Percentiles rank a stretch among this genome's conserved stretches.
Evolutionary conservation across 352 stramenopile genomes (phyloP).

Genomic region (Elongisporangium anandrum): DNA sequence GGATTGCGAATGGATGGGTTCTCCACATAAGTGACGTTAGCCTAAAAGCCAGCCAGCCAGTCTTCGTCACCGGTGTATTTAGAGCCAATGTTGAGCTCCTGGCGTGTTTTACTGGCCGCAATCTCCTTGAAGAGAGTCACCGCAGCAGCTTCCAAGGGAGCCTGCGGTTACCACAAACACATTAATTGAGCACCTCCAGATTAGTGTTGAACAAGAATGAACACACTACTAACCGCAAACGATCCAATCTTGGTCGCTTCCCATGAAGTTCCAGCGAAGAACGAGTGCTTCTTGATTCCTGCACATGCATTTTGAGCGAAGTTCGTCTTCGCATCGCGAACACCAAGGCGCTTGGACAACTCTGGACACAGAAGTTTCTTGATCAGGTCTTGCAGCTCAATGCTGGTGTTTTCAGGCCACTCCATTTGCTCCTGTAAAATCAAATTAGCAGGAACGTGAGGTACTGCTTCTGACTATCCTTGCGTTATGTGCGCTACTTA

Average conservation of each 20-base stretch:
- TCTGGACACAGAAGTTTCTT: constrained; percentile 55
- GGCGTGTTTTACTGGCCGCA: constrained; percentile 30
- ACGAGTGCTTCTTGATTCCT: constrained; percentile 74
- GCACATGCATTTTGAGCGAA: constrained; percentile 47
- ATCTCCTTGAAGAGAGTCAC: constrained; percentile 73
- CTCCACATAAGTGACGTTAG: neutral
- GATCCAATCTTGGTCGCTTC: constrained; percentile 76
- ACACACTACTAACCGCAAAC: constrained; percentile 51
- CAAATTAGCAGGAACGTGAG: neutral
- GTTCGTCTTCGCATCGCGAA: constrained; percentile 37
- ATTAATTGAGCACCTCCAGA: constrained; percentile 1
- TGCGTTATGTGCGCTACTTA: constrained; percentile 11
- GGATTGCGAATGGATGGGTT: neutral
- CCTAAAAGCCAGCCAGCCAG: constrained; percentile 76
- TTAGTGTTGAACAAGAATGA: neutral
- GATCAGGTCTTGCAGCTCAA: constrained; percentile 74
- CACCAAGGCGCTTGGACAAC: constrained; percentile 48
- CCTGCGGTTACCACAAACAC: constrained; percentile 25
- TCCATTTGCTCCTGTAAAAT: constrained; percentile 42
- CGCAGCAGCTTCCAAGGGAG: constrained; percentile 68
- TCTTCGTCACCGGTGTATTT: constrained; percentile 66
- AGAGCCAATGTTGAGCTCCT: constrained; percentile 69
- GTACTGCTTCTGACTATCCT: neutral
- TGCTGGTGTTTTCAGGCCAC: constrained; percentile 66
- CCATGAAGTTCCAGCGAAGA: constrained; percentile 82